These are phyloP conservation scores for Aureobasidium sp. DNA, from an alignment of 2,329 filamentous ascomycete species.

Conservation along the genomic window DNA sequence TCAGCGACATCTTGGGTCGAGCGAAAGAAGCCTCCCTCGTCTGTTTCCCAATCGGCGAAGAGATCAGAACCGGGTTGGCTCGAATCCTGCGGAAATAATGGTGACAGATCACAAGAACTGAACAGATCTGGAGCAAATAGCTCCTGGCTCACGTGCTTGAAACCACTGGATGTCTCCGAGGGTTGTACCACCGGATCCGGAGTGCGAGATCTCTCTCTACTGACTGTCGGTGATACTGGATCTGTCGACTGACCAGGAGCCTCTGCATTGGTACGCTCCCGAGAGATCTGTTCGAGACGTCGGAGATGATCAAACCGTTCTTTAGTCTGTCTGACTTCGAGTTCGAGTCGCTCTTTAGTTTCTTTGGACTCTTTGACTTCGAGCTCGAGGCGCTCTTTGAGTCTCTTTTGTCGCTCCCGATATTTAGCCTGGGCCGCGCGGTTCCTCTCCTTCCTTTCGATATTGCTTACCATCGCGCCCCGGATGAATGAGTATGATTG, in stretches of 20 bases:
- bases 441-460: background rate
- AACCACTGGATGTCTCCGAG: too few relatives aligned
- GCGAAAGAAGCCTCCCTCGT: too few relatives aligned
- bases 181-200: too few relatives aligned
- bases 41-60: background rate
- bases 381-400: too few relatives aligned
- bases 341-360: too few relatives aligned
- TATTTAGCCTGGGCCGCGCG: background rate
- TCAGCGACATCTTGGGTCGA: too few relatives aligned
- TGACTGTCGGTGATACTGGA: background rate
- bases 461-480: too few relatives aligned
- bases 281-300: background rate
- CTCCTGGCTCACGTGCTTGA: background rate
- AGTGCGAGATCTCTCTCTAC: too few relatives aligned
- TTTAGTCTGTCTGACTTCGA: background rate
- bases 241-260: background rate
- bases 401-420: background rate
- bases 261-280: background rate
- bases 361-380: too few relatives aligned
- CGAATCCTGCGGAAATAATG: background rate
- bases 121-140: background rate
- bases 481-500: too few relatives aligned
- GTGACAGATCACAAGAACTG: background rate
- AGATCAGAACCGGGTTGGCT: background rate
- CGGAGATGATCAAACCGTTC: background rate